Evolutionary conservation across 352 stramenopile species (phyloP), one percentile per base, ranked within the genome.

Genomic region (Phytophthora fragariae): DNA sequence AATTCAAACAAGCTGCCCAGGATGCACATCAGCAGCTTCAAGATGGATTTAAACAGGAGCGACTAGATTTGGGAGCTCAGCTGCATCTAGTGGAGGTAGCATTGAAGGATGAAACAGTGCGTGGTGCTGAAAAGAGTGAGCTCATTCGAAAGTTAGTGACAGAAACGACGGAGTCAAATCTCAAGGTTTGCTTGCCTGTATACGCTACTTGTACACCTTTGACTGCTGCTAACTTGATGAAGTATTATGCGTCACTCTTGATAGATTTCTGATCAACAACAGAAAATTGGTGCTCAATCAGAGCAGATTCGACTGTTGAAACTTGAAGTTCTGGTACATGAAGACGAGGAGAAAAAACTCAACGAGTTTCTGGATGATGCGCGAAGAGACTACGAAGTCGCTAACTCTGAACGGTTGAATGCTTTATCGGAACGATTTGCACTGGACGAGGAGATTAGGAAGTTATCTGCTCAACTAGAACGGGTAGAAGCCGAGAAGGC

Each of bases 1-100:
- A 93, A 64, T 92, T 94, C 67, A 93, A 94, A 50, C 84, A 93
- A 53, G 85, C 84, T 12, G 89, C 86, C 0, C 70, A 90, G 5
- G 72, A 80, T 14, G 85, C 85, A 63, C 83, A 85, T 2, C 76
- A 79, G 15, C 80, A 89, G 24, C 84, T 84, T 65, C 79, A 89
- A 14, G 69, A 90, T 11, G 77, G 76, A 5, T 87, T 90, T 27
- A 49, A 65, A 17, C 73, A 59, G 4, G 78, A 93, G 33, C 88
- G 83, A 33, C 8, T 58, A 1, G 49, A 71, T 0, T 72, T 93
- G 3, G 66, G 83, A 46, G 58, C 75, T 9, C 82, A 84, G 29
- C 17, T 84, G 5, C 66, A 77, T 1, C 49, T 70, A 5, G 15
- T 73, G 4, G 73, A 91, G 55, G 27, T 66, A 7, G 66, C 76